Evolutionary conservation across 2,329 filamentous ascomycete genomes (phyloP), one percentile per base, ranked within the genome.

Genomic region (Fusarium albidum): DNA sequence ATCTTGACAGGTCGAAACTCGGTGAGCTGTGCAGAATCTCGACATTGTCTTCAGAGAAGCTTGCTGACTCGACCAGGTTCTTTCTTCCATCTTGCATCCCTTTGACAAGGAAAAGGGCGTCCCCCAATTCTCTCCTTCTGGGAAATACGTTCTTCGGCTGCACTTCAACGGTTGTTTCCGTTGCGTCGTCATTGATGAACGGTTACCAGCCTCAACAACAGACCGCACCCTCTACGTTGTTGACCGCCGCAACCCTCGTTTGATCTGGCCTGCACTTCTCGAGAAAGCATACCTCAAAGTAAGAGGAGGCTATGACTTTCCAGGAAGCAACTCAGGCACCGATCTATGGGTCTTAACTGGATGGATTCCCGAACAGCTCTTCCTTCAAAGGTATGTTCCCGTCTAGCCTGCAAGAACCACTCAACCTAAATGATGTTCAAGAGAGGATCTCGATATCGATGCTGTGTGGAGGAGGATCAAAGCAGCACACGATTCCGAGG

Each of bases 241-340:
- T 38, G 94, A 98, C 66, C 84, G 92, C 29, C 87, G 87, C 34
- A 92, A 96, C 59, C 89, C 90, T 5, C 80, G 77, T n/a, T 79
- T 96, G 12, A 75, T 98, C 12, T 98, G 94, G 92, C 95, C 95
- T 6, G 92, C 94, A 3, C 79, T 99, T 5, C 78, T 98, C 13
- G 95, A 99, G 71, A 99, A 99, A 70, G 95, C 95, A 0, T 99
- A 99, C 65, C 79, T 99, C 2, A 99, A 98, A 76, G 86, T 98
- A 10, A 85, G 94, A 49, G 95, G 95, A 25, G 95, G 95, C 28
- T 99, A 99, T 71, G 93, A 99, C 68, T 99, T 99, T 62, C 94
- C 95, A 0, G 95, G 95, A 8, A 98, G 95, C 68, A 98, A 98
- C 71, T 98, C 94, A 1, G 93, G 92, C 10, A 98, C 94, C 3